Evolutionary conservation across 495 filamentous ascomycete genomes (phyloP), one percentile per base, ranked within the genome.

Genomic region (Margaritispora aquatica): DNA sequence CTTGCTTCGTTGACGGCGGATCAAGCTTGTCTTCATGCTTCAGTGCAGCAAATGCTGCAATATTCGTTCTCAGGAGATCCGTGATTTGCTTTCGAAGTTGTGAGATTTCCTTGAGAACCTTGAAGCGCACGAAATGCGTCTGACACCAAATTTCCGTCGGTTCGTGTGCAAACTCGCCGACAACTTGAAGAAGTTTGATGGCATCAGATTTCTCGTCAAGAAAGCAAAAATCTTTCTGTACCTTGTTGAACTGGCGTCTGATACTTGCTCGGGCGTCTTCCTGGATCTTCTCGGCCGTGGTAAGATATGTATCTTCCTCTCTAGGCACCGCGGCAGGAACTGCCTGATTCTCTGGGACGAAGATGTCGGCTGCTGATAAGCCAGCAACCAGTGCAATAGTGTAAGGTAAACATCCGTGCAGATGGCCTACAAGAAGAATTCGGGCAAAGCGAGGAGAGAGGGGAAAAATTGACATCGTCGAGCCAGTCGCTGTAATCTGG

Each of bases 361-460:
- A 96, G 5, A 97, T 65, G 63, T 96, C 91, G 1, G 87, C 85
- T 4, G 92, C 92, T 5, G 94, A 94, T 19, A 99, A 75, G 1
- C 88, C 88, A 10, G 95, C 87, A 15, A 97, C 91, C 1, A 97
- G 77, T 17, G 92, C 92, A 54, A 97, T 86, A 21, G 92, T 88
- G 66, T 96, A 92, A 1, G 89, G 84, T 64, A 95, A 77, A 63
- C 92, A 90, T 53, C 84, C 84, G 68, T 93, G 88, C 19, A 88
- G 82, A 65, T 95, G 86, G 15, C 92, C 95, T 50, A 96, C 85
- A 22, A 91, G 75, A 21, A 99, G 77, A 73, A 97, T 97, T 54
- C 93, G 88, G 7, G 92, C 85, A 69, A 93, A 96, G 17, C 95
- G 83, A 10, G 95, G 95, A 11, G 88, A 89, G 22, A 97, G 77